Evolutionary conservation across 2,329 filamentous ascomycete species (phyloP).

Genomic region (Thielaviopsis ethacetica): DNA sequence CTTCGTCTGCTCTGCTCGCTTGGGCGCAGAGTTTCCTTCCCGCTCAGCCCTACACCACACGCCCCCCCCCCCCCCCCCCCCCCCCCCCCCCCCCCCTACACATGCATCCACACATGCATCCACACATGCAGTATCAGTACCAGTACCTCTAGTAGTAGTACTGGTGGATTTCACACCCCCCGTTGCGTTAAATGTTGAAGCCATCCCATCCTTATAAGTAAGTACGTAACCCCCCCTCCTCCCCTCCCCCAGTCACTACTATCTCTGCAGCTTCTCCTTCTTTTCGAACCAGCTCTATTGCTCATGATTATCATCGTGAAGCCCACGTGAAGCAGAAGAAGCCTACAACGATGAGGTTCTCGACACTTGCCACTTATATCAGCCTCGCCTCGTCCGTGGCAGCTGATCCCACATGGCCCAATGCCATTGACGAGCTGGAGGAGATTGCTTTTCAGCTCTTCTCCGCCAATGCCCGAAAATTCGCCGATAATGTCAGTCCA

Average conservation of each 20-base stretch:
- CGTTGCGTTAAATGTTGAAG: too few relatives aligned
- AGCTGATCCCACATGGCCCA: constrained; percentile 44
- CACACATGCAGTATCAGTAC: too few relatives aligned
- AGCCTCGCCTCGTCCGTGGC: constrained; percentile 19
- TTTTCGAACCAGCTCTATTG: background rate
- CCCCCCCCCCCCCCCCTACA: too few relatives aligned
- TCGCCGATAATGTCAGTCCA: constrained; percentile 39
- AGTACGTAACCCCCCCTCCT: too few relatives aligned
- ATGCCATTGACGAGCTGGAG: constrained; percentile 42
- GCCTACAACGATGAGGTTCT: constrained; percentile 3
- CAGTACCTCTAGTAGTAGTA: too few relatives aligned
- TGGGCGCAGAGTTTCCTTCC: background rate
- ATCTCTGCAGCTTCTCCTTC: too few relatives aligned
- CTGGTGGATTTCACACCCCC: too few relatives aligned
- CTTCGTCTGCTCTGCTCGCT: too few relatives aligned
- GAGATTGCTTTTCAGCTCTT: constrained; percentile 45
- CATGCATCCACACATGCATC: too few relatives aligned
- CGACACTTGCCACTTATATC: constrained; percentile 20
- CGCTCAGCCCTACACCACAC: background rate
- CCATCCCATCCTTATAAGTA: too few relatives aligned
- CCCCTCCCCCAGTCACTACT: too few relatives aligned
- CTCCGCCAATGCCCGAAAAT: constrained; percentile 36
- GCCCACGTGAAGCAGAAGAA: background rate
- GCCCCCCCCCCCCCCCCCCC: too few relatives aligned
- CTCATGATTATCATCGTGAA: background rate